These are phyloP conservation scores for Teratosphaeria pseudoeucalypti DNA, from an alignment of 2,329 filamentous ascomycete genomes.

Conservation along the genomic window DNA sequence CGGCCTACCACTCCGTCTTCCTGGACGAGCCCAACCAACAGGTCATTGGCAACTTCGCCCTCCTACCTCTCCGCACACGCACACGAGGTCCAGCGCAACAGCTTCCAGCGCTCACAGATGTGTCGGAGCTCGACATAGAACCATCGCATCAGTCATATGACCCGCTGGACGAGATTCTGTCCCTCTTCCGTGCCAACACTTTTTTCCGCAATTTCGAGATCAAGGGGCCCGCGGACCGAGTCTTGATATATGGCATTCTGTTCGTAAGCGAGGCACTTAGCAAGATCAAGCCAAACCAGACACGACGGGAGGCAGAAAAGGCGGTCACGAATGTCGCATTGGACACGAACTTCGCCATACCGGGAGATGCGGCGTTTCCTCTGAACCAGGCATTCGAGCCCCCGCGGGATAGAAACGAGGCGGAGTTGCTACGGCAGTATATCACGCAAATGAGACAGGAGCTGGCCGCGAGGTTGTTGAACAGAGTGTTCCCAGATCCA, in stretches of 20 bases:
- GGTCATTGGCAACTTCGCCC: conserved; percentile 76
- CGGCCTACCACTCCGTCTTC: conserved; percentile 95
- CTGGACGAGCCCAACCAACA: conserved; percentile 64
- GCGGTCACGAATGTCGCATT: conserved; percentile 84
- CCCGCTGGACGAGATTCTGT: conserved; percentile 84
- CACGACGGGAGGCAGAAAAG: conserved; percentile 56
- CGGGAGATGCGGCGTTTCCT: conserved; percentile 85
- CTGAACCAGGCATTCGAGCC: conserved; percentile 95
- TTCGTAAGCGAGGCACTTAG: conserved; percentile 83
- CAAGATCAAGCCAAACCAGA: conserved; percentile 71
- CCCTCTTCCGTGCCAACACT: conserved; percentile 92
- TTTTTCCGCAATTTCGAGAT: conserved; percentile 99
- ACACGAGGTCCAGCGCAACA: conserved; percentile 91
- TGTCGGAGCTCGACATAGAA: conserved; percentile 51
- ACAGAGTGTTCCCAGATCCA: conserved; percentile 73
- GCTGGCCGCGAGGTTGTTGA: conserved; percentile 69
- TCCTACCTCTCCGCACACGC: conserved; percentile 87
- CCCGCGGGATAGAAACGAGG: conserved; percentile 75
- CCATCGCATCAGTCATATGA: conserved; percentile 90
- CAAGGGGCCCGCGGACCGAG: conserved; percentile 85
- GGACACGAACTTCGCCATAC: conserved; percentile 85
- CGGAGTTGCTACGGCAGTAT: conserved; percentile 79
- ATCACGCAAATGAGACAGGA: conserved; percentile 90
- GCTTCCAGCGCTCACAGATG: conserved; percentile 48
- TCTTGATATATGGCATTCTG: conserved; percentile 93